Evolutionary conservation across 345 rosid species (phyloP), one percentile per base, ranked within the genome.

Genomic region (Salix caprea): DNA sequence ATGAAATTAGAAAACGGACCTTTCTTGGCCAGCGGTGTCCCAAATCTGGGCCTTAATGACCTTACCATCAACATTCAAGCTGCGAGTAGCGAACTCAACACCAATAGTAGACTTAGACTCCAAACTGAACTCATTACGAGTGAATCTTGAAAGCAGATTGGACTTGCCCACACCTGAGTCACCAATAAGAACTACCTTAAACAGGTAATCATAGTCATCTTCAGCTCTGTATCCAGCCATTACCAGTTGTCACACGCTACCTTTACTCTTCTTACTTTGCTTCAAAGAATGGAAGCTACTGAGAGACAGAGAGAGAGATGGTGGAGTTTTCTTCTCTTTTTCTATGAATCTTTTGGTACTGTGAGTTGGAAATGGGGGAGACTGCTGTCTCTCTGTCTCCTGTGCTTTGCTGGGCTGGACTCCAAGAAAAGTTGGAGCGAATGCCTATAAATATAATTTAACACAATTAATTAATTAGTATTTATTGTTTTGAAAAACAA

Each of bases 11-110:
- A 14, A 23, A n/a, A 34, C 75, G 39, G 42, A 91, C 97, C 98
- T 93, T 73, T 93, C 98, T 81, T 93, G 97, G 66, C 98, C 98
- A 84, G 98, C 98, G 66, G 98, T 93, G 77, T 93, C 98, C 98
- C 98, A 93, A 91, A 93, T 93, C 97, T 93, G 98, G 79, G 98
- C 94, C 81, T 93, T 93, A 84, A 93, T 89, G 78, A 93, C 88
- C 81, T 93, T 93, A 26, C 86, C 87, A 83, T 93, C 92, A 44
- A 93, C 93, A 74, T 77, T 90, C 86, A 93, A 86, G 90, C 98
- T 93, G 58, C 98, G 94, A 81, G 98, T 93, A 15, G 98, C 98
- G 84, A 93, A 93, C 92, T 93, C 98, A 0, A 93, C 98, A 2
- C 98, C 98, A 36, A 93, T 93, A 40, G 98, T 93, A 75, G 98